Conservation (phyloP, 176 grass and related monocot genomes). For the Coix lacrymajobi region DNA sequence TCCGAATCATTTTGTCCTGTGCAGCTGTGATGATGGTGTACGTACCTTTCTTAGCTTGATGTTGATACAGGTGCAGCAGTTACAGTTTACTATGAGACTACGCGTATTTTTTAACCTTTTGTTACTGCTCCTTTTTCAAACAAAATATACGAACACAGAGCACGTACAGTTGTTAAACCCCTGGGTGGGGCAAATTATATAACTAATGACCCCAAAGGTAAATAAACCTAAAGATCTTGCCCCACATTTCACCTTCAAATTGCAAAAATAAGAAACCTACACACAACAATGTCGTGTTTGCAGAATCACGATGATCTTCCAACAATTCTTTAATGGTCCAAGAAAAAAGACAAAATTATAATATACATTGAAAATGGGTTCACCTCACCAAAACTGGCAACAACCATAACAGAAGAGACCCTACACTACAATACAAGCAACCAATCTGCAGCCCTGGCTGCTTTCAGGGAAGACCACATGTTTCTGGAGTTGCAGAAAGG, state of each 20-base stretch:
- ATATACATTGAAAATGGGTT: background rate
- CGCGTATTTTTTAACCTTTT: background rate
- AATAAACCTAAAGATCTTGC: background rate
- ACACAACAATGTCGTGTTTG: background rate
- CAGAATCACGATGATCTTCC: background rate
- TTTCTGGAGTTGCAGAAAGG: constrained; percentile 13
- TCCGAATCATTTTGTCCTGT: constrained; percentile 7
- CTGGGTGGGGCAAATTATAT: background rate
- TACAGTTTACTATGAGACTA: background rate
- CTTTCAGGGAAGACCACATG: constrained; percentile 34
- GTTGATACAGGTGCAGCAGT: background rate
- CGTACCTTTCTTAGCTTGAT: background rate
- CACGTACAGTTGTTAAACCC: background rate
- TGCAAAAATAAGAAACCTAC: background rate
- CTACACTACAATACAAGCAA: constrained; percentile 21
- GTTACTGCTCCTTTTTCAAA: too few species aligned
- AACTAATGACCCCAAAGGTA: background rate
- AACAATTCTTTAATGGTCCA: background rate
- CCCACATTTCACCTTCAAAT: background rate
- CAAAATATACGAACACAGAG: background rate
- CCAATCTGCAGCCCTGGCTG: constrained; percentile 7
- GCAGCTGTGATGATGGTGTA: background rate
- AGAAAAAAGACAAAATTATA: background rate
- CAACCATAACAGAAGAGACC: constrained; percentile 24
- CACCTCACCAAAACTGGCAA: constrained; percentile 22